Percentiles rank a stretch among this genome's conserved stretches.
Evolutionary conservation across 176 grass and related monocot genomes (phyloP).

Genomic region (Oropetium thomaeum): DNA sequence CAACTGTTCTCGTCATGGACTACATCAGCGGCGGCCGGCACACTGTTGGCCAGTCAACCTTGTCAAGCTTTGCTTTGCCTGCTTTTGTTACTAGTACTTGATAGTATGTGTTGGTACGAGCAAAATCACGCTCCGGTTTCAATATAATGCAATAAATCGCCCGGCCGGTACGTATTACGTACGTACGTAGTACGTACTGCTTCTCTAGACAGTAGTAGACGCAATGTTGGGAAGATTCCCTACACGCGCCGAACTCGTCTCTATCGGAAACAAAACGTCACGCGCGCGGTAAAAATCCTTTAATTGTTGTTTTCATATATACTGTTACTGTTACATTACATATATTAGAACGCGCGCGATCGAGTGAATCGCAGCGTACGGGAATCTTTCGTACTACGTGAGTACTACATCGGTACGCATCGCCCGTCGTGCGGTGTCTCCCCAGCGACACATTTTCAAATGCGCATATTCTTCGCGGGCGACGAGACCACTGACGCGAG

Average conservation of each 20-base stretch:
- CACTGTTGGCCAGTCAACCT: background rate
- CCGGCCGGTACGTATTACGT: no score
- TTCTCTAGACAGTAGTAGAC: no score
- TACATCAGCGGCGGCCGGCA: no score
- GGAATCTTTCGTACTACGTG: background rate
- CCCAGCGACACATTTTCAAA: slow-evolving; percentile 21
- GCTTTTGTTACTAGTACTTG: no score
- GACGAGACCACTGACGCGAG: background rate
- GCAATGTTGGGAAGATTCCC: slow-evolving; percentile 7
- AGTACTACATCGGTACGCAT: background rate
- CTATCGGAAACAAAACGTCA: background rate
- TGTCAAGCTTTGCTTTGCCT: background rate
- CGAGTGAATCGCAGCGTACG: background rate
- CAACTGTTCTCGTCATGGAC: no score
- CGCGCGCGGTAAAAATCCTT: background rate
- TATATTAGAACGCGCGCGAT: no score
- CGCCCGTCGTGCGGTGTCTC: background rate
- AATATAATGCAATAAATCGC: no score
- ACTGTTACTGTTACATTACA: no score
- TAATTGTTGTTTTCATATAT: background rate
- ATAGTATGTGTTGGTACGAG: no score
- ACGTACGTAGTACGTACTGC: no score
- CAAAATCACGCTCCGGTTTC: no score
- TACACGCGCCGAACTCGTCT: slow-evolving; percentile 7
- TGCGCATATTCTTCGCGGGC: background rate